A percentile compares a stretch with the other conserved stretches of the same genome.
phyloP scores from a whole-genome alignment of 306 rosid genomes.

The Fragaria nilgerrensis region DNA sequence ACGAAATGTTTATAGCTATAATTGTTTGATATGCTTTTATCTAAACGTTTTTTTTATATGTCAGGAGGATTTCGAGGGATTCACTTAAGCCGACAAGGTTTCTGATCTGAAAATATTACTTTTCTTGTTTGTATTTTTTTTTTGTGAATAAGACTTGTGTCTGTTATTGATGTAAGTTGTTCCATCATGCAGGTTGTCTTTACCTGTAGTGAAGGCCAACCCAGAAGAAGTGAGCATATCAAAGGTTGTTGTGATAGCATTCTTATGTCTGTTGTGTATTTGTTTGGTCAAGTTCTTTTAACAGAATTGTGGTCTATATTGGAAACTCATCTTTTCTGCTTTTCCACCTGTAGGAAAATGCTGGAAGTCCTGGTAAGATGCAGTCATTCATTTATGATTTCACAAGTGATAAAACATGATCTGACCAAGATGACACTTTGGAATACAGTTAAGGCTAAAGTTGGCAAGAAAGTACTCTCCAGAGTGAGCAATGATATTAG shows the following conservation, averaged over 20 bases:
- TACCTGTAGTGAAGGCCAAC: constrained; percentile 55
- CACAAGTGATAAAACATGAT: constrained; percentile 8
- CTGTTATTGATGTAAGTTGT: constrained; percentile 26
- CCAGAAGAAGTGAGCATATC: constrained; percentile 35
- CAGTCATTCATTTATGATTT: constrained; percentile 15
- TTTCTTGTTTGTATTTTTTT: not conserved
- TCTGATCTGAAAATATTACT: constrained; percentile 6
- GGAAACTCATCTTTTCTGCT: constrained; percentile 20
- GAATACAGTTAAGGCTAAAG: constrained; percentile 48
- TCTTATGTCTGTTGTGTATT: not conserved
- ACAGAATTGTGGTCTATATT: constrained; percentile 6
- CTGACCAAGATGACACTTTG: constrained; percentile 17
- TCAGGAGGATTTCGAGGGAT: constrained; percentile 52
- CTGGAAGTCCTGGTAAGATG: constrained; percentile 44
- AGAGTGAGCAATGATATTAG: constrained; percentile 41
- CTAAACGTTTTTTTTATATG: constrained; percentile 8
- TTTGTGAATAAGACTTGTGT: constrained; percentile 22
- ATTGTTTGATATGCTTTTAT: constrained; percentile 4
- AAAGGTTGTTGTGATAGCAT: constrained; percentile 43
- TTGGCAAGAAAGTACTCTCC: constrained; percentile 40
- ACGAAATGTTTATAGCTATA: constrained; percentile 9
- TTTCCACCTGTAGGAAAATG: constrained; percentile 50
- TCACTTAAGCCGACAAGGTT: constrained; percentile 54
- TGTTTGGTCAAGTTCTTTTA: constrained; percentile 1
- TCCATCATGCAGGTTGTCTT: constrained; percentile 61